phyloP scores from a whole-genome alignment of 768 basidiomycete genomes.

The Kockovaella imperatae region DNA sequence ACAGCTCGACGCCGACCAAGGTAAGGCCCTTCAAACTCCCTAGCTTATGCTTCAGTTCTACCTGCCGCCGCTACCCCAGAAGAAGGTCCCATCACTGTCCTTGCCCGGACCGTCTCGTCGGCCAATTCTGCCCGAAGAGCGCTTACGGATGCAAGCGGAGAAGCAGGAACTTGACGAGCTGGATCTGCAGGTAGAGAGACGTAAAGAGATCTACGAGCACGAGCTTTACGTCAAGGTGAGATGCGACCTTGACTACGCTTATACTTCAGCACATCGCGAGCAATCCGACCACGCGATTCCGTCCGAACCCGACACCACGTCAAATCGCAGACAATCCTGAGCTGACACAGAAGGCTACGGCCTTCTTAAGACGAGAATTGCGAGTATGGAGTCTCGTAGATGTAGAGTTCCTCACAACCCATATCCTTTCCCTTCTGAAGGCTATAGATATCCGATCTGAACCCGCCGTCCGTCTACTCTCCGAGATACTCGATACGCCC shows the following conservation, averaged over 20 bases:
- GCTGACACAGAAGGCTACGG: conserved; percentile 57
- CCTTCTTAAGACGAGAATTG: conserved; percentile 75
- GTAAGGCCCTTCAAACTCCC: conserved; percentile 14
- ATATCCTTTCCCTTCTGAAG: conserved; percentile 84
- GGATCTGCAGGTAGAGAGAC: conserved; percentile 62
- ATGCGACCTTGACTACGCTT: background rate
- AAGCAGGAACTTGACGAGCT: conserved; percentile 59
- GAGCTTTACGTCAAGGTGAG: conserved; percentile 76
- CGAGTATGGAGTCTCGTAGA: conserved; percentile 84
- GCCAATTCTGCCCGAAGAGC: conserved; percentile 4
- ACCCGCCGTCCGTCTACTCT: conserved; percentile 63
- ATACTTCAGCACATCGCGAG: conserved; percentile 73
- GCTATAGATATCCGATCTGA: conserved; percentile 79
- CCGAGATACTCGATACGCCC: conserved; percentile 76
- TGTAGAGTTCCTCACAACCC: conserved; percentile 86
- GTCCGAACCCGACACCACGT: conserved; percentile 78
- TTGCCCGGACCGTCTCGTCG: conserved; percentile 20
- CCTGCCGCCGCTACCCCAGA: conserved; percentile 53
- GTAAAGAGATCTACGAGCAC: conserved; percentile 74
- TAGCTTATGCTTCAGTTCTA: conserved; percentile 52
- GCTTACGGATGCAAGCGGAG: conserved; percentile 40
- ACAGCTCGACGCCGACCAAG: conserved; percentile 30
- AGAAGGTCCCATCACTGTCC: conserved; percentile 13
- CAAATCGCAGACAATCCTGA: conserved; percentile 74
- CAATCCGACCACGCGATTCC: conserved; percentile 73